Evolutionary conservation across 768 basidiomycete species (phyloP).

Genomic region (Tremella mesenterica): DNA sequence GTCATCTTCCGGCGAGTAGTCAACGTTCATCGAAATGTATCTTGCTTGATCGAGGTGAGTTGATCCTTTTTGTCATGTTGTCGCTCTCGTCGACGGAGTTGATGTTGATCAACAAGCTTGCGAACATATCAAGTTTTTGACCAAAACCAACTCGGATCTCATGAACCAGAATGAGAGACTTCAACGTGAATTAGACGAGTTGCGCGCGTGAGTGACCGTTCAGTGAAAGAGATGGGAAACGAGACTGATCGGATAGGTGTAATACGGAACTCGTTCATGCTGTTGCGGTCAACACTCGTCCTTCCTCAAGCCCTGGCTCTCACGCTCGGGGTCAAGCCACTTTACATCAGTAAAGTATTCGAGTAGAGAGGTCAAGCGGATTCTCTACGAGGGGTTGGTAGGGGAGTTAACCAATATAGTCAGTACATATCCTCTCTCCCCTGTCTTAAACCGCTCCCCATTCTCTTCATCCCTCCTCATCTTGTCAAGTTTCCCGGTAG

Average conservation of each 20-base stretch:
- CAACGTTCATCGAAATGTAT: slow-evolving; percentile 91
- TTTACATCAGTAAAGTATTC: too few relatives aligned
- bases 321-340: too few relatives aligned
- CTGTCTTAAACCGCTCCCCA: too few relatives aligned
- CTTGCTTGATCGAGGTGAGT: slow-evolving; percentile 54
- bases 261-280: not conserved
- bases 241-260: not conserved
- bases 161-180: not conserved
- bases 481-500: too few relatives aligned
- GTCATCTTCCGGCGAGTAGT: slow-evolving; percentile 77
- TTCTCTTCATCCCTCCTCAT: too few relatives aligned
- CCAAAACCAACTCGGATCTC: not conserved
- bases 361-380: too few relatives aligned
- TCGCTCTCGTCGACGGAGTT: too few relatives aligned
- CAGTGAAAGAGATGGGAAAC: not conserved
- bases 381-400: too few relatives aligned
- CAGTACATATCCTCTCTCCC: too few relatives aligned
- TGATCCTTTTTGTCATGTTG: not conserved
- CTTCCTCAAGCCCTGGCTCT: not conserved
- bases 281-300: not conserved
- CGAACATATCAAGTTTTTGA: slow-evolving; percentile 3
- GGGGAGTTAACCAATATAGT: too few relatives aligned
- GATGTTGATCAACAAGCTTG: slow-evolving; percentile 1
- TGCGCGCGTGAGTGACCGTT: not conserved
- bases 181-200: not conserved